Base-by-base conservation (phyloP, 1,284 basidiomycete genomes). In the Coriolopsis trogii region DNA sequence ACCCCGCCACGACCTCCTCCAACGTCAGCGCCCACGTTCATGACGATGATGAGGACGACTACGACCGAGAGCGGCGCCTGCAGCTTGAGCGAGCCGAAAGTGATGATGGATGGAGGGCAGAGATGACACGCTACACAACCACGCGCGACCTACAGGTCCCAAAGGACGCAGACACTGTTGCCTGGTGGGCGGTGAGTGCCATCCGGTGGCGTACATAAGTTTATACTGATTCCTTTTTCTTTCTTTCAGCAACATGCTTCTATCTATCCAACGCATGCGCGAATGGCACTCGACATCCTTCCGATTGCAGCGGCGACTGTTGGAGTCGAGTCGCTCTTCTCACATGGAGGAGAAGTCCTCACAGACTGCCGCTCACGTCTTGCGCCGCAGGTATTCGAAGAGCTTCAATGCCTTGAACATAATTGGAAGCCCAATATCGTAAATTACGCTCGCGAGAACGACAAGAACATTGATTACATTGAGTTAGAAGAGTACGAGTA, bases 231-330 rank as follows among this genome's bases (percentile, higher is more conserved):
- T n/a, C n/a, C n/a, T n/a, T n/a, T n/a, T n/a, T n/a, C n/a, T n/a
- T n/a, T n/a, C n/a, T n/a, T n/a, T n/a, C n/a, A n/a, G n/a, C n/a
- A 34, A 13, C 40, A 49, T 29, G 9, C 21, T 10, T 12, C 41
- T 15, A 36, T 31, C 24, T 53, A 31, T 29, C 51, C 46, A 2
- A 53, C 51, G 1, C 29, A 49, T 9, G 46, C 51, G 8, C 16
- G 41, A 2, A 53, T 53, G 33, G 51, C 46, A 6, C 41, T 53
- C 5, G 46, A 49, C 24, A 45, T 49, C 36, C 46, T 49, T 6
- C 33, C 48, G 3, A 16, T 53, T 23, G 42, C 47, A 3, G 41
- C 52, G 9, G 43, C 42, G 1, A 45, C 41, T 4, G 37, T 46
- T 4, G 26, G 36, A 6, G 13, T 25, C 12, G 52, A 54, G 29